phyloP scores from a whole-genome alignment of 139 green algal genomes.

The Ulvella scutata region DNA sequence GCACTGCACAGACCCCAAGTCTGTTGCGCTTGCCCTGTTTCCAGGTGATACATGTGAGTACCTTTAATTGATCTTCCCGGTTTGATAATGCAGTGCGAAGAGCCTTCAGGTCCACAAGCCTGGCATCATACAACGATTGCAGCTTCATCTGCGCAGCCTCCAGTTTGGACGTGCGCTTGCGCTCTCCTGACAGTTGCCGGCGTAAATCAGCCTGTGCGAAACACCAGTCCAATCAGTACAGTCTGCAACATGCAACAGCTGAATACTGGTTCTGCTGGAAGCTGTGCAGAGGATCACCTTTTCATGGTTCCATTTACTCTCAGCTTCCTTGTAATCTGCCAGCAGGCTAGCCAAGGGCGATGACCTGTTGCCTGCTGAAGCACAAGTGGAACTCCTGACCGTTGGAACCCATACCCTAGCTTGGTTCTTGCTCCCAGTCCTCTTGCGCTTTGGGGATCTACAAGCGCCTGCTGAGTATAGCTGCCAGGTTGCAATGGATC shows the following conservation, averaged over 20 bases:
- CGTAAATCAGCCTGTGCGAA: conserved; percentile 23
- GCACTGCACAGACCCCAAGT: conserved; percentile 12
- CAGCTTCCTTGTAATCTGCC: conserved; percentile 40
- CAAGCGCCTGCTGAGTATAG: too few species aligned
- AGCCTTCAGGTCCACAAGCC: conserved; percentile 16
- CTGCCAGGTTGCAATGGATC: too few species aligned
- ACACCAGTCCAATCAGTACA: not conserved
- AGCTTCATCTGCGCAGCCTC: conserved; percentile 21
- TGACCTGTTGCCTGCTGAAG: not conserved
- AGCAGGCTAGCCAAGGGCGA: conserved; percentile 31
- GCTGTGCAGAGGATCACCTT: conserved; percentile 17
- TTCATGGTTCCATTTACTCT: conserved; percentile 37
- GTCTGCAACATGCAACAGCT: not conserved
- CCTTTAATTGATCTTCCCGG: not conserved
- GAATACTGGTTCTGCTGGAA: not conserved
- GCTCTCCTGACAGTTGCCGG: conserved; percentile 18
- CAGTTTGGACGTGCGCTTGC: conserved; percentile 27
- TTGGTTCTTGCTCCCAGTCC: too few species aligned
- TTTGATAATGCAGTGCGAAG: conserved; percentile 1
- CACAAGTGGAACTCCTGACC: not conserved
- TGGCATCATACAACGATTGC: conserved; percentile 18
- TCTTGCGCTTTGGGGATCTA: not conserved
- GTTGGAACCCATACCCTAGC: not conserved
- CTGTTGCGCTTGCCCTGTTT: not conserved
- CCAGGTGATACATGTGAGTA: not conserved